phyloP scores from a whole-genome alignment of 257 asterid species.

The Solanum habrochaites region DNA sequence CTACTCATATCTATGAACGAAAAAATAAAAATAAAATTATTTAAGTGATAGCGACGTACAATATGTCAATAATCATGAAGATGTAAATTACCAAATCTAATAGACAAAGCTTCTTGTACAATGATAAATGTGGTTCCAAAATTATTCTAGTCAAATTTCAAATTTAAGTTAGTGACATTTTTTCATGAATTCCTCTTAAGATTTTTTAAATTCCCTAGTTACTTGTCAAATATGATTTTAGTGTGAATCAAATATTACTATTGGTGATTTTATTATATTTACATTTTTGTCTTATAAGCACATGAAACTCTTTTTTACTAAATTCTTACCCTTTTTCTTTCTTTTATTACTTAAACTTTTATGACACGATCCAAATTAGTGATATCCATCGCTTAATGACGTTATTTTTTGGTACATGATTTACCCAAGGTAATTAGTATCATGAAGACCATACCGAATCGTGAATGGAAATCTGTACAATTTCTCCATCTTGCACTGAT shows the following conservation, averaged over 20 bases:
- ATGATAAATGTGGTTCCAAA: background rate
- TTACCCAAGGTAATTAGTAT: too few relatives aligned
- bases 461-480: too few relatives aligned
- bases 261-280: background rate
- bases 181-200: background rate
- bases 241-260: background rate
- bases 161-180: background rate
- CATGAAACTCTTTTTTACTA: background rate
- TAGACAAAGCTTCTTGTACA: background rate
- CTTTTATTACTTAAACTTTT: background rate
- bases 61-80: too few relatives aligned
- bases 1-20: fast-evolving
- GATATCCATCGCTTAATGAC: too few relatives aligned
- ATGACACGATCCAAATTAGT: background rate
- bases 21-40: too few relatives aligned
- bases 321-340: background rate
- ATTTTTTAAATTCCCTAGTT: background rate
- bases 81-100: too few relatives aligned
- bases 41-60: background rate
- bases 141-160: background rate
- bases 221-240: background rate
- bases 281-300: background rate
- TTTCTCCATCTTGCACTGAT: too few relatives aligned
- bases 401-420: too few relatives aligned
- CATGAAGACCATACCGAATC: too few relatives aligned